Conservation (phyloP, 2,329 filamentous ascomycete species). For the Ilyonectria mors-panacis region DNA sequence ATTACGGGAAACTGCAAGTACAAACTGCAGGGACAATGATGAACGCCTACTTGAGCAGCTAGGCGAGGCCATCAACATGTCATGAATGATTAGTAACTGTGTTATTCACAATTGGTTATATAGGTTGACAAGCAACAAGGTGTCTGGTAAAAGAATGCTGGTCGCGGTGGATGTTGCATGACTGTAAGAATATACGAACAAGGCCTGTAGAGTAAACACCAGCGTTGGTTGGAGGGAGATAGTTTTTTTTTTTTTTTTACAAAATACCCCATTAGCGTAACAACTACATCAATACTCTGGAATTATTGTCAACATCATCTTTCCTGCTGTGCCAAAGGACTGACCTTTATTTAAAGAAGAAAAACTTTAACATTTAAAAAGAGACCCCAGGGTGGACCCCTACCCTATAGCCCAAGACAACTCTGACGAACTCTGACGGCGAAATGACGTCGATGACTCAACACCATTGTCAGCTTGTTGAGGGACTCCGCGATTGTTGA, state of each 20-base stretch:
- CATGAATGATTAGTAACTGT: too few relatives aligned
- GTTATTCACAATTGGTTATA: not conserved
- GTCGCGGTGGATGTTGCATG: not conserved
- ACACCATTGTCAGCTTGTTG: too few relatives aligned
- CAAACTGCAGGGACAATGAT: slow-evolving; percentile 9
- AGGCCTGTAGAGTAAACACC: not conserved
- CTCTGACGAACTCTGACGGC: too few relatives aligned
- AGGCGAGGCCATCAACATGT: slow-evolving; percentile 13
- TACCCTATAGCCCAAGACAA: too few relatives aligned
- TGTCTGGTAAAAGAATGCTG: not conserved
- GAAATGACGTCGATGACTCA: too few relatives aligned
- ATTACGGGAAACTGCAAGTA: slow-evolving; percentile 7
- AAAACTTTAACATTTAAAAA: too few relatives aligned
- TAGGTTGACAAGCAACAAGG: not conserved
- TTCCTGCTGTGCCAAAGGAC: too few relatives aligned
- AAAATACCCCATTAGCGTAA: not conserved
- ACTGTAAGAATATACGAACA: not conserved
- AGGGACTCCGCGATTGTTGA: too few relatives aligned
- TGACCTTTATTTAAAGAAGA: too few relatives aligned
- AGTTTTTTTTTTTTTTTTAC: too few relatives aligned
- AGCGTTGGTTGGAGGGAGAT: not conserved
- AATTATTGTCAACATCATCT: not conserved
- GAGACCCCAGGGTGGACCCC: too few relatives aligned
- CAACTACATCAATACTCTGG: not conserved
- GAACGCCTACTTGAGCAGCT: slow-evolving; percentile 13